Evolutionary conservation across 1,284 basidiomycete species (phyloP), one percentile per base, ranked within the genome.

Genomic region (Xerocomus amazonicus): DNA sequence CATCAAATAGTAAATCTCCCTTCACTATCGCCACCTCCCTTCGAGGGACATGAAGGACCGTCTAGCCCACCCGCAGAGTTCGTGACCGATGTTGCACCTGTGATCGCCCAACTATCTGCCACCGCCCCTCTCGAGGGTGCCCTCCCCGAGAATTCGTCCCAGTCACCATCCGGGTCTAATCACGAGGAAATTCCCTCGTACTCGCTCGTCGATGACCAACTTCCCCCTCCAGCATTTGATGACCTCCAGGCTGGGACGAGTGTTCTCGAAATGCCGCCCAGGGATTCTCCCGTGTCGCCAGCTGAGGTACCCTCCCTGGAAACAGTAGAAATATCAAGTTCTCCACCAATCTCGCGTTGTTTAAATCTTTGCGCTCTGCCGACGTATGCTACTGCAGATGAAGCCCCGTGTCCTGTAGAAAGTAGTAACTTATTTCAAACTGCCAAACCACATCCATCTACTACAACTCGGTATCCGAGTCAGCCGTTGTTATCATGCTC

Each of bases 201-300:
- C 51, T 60, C 56, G 9, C 51, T 62, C 4, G 32, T 63, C 17
- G 57, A 66, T 26, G 54, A 67, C 5, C 45, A 59, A 34, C 38
- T 45, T 12, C 61, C 63, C 31, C 61, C 65, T 23, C 59, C 65
- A 27, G 50, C 60, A 3, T 63, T 65, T 26, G 53, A 60, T 27
- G 62, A 63, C 31, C 37, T 63, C 23, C 39, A 54, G 1, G 13
- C 28, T 17, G 35, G 23, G n/a, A 37, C 38, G 14, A 37, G 34
- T 39, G 12, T 10, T 16, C 10, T 45, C 27, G 33, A 40, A 27
- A 29, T 17, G 28, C 16, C 13, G 9, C 0, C 13, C 14, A 32
- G 43, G 26, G 43, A 28, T 27, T 48, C 33, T 16, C 28, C 13
- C 5, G 16, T 33, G 10, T 29, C 29, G 2, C 42, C 9, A 6